A percentile compares a stretch with the other conserved stretches of the same genome.
Evolutionary conservation across 805 yeast species (phyloP).

Genomic region (Kluyveromyces lactis): DNA sequence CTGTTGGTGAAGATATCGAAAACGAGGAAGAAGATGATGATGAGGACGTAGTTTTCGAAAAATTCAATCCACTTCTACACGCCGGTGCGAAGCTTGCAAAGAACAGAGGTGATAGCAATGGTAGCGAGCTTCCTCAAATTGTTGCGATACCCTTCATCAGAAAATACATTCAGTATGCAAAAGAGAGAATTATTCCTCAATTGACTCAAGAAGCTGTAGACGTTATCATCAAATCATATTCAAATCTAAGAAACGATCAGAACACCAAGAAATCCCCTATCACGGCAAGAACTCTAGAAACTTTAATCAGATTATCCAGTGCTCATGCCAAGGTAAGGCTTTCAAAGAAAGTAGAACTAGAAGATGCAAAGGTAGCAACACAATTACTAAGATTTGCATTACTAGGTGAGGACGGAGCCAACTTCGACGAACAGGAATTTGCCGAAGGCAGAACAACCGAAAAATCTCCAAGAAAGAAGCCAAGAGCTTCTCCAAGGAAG

Average conservation of each 20-base stretch:
- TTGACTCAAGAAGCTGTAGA: slow-evolving; percentile 71
- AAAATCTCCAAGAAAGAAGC: slow-evolving; percentile 29
- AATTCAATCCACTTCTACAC: slow-evolving; percentile 73
- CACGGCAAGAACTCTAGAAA: slow-evolving; percentile 96
- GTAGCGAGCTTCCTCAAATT: slow-evolving; percentile 35
- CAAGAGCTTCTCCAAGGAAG: slow-evolving; percentile 29
- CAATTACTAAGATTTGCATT: slow-evolving; percentile 77
- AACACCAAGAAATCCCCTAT: slow-evolving; percentile 84
- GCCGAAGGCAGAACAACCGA: slow-evolving; percentile 21
- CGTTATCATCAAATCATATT: slow-evolving; percentile 70
- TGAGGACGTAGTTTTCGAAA: slow-evolving; percentile 64
- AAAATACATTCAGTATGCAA: slow-evolving; percentile 90
- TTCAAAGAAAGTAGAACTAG: slow-evolving; percentile 60
- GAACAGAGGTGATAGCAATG: slow-evolving; percentile 28
- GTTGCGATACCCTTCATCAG: slow-evolving; percentile 79
- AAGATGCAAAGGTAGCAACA: slow-evolving; percentile 83
- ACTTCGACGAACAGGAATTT: slow-evolving; percentile 17
- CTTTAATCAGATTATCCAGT: slow-evolving; percentile 86
- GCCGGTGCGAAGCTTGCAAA: slow-evolving; percentile 56
- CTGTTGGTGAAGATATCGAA: slow-evolving; percentile 58
- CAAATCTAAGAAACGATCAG: slow-evolving; percentile 75
- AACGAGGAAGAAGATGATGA: slow-evolving; percentile 33
- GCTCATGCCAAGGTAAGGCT: slow-evolving; percentile 97
- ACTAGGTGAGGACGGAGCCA: slow-evolving; percentile 36
- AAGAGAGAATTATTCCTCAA: slow-evolving; percentile 75